Evolutionary conservation across 2,329 filamentous ascomycete species (phyloP), one percentile per base, ranked within the genome.

Genomic region (Verruconis gallopava): DNA sequence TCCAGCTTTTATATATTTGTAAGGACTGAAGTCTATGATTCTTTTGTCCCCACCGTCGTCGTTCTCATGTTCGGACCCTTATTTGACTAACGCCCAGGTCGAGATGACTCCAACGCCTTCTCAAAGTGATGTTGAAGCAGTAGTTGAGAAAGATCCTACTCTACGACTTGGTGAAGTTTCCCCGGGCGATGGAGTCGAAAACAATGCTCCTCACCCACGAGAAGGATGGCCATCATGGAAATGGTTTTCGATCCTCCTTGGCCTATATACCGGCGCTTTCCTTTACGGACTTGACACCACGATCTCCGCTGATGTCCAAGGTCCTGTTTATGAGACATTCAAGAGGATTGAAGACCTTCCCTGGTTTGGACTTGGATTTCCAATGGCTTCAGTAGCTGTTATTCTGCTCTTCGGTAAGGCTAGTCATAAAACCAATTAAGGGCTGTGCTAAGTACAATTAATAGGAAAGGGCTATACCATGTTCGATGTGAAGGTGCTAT

Each of bases 261-360:
- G 25, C n/a, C 25, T 30, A 9, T 30, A 30, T 30, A 30, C 25
- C 6, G 11, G 9, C 5, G 28, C 40, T 4, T 44, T 44, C 40
- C 5, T 44, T 4, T 44, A 44, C 18, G 41, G 41, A 4, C 32
- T 54, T 9, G 51, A 54, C 40, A 49, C 40, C 4, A 56, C 54
- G 13, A 53, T 56, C 37, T 50, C 50, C 13, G 54, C 57, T 5
- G 53, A 52, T 37, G 47, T 61, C 12, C 56, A 60, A 48, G 49
- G 46, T 2, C 33, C 53, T 3, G 46, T 57, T 13, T 28, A 55
- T 17, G 44, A 51, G 18, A 40, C 41, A n/a, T 53, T 58, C 21
- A 53, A 49, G 1, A 43, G 53, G n/a, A 46, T 58, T 20, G 47
- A 49, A 33, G 48, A 53, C 33, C 44, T 59, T 3, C 38, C 50